These are phyloP conservation scores for Exophiala dermatitidis DNA, from an alignment of 2,329 filamentous ascomycete genomes.

Conservation along the genomic window DNA sequence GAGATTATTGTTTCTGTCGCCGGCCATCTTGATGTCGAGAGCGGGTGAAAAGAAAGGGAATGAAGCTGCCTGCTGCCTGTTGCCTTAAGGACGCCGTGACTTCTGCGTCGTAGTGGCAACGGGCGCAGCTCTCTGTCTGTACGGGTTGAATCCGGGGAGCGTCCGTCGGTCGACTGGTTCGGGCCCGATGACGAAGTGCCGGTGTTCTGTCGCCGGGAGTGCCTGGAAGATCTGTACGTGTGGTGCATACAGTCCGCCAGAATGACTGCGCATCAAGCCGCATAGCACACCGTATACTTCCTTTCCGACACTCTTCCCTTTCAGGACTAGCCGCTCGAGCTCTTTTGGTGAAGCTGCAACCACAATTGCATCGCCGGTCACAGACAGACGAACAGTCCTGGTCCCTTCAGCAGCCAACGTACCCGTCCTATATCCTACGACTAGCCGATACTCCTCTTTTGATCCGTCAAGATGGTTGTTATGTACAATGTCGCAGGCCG, in stretches of 20 bases:
- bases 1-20: conserved; percentile 4
- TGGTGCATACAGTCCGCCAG: too few relatives aligned
- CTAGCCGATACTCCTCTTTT: not conserved
- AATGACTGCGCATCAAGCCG: not conserved
- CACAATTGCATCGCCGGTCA: not conserved
- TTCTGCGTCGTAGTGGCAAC: conserved; percentile 1
- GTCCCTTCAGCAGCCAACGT: not conserved
- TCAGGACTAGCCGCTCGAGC: not conserved
- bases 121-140: not conserved
- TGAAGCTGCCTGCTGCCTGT: conserved; percentile 1
- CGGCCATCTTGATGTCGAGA: conserved; percentile 12
- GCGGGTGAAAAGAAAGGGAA: not conserved
- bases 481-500: conserved; percentile 47
- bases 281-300: not conserved
- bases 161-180: not conserved
- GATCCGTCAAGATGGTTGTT: conserved; percentile 41
- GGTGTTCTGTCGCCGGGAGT: not conserved
- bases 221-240: not conserved
- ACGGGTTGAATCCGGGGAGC: not conserved
- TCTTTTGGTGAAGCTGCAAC: not conserved
- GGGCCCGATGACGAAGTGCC: not conserved
- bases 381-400: not conserved
- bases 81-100: not conserved
- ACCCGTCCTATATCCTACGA: not conserved
- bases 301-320: not conserved